Base-by-base conservation (phyloP, 208 protist genomes). In the Vickermania ingenoplastis region DNA sequence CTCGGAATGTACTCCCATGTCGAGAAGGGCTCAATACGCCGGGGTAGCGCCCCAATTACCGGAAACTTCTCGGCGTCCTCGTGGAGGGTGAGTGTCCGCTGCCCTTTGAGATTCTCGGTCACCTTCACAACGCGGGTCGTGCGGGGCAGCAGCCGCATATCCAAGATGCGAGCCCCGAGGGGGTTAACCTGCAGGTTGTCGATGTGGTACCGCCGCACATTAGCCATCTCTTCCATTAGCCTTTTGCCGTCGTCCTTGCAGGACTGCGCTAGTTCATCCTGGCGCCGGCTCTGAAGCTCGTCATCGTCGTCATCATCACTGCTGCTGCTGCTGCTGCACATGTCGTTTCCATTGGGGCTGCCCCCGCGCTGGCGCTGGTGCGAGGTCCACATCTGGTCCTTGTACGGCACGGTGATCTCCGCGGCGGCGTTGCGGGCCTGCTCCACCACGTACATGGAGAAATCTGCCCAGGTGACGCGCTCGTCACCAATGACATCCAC, bases 391-490 rank as follows among this genome's bases (percentile, higher is more conserved):
- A 45, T 7, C 36, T 45, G 36, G 11, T 45, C 36, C 36, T 45
- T 45, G 36, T 45, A 45, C 4, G 24, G 25, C 7, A n/a, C 13
- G 48, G 62, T 31, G 3, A 31, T 26, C 14, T 70, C 31, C n/a
- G n/a, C n/a, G 2, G 13, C 53, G 22, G 50, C 52, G 1, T 49
- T 31, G 21, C 49, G 26, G 3, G 63, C 65, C 48, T 71, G 64
- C 11, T 86, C 69, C 57, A 86, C 76, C 24, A 59, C 61, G 45
- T 77, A 77, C 65, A 79, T 75, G 41, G 69, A 73, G 50, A 86
- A 82, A n/a, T 60, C 69, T 23, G 66, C 61, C 76, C 79, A 86
- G 23, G 66, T 65, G 30, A 86, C 73, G 22, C 65, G 60, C 0
- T 69, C 76, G 13, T 48, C 50, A 4, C 79, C 79, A 0, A 63